phyloP scores from a whole-genome alignment of 2,329 filamentous ascomycete species.

The Diaporthe destruens region DNA sequence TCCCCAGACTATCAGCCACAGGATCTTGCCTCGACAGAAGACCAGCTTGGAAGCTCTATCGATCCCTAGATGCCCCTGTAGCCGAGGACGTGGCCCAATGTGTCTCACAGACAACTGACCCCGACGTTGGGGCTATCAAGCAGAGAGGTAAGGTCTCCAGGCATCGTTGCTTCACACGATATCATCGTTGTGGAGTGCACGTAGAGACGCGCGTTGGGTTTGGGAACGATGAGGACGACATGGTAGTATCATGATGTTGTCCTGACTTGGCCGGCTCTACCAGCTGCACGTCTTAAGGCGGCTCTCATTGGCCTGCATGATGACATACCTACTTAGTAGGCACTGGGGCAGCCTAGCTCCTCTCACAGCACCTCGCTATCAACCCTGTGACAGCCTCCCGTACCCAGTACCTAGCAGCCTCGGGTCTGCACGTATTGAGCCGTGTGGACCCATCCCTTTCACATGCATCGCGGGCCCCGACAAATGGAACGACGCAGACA shows the following conservation, averaged over 20 bases:
- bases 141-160: slow-evolving; percentile 29
- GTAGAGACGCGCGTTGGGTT: slow-evolving; percentile 16
- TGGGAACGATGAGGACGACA: not conserved
- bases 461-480: slow-evolving; percentile 33
- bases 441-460: slow-evolving; percentile 35
- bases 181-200: slow-evolving; percentile 15
- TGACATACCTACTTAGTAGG: not conserved
- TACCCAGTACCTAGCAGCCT: slow-evolving; percentile 9
- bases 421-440: slow-evolving; percentile 35
- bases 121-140: slow-evolving; percentile 65
- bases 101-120: slow-evolving; percentile 53
- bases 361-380: not conserved
- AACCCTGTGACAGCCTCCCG: not conserved
- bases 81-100: slow-evolving; percentile 46
- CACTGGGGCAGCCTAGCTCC: not conserved
- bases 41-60: not conserved
- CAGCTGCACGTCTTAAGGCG: slow-evolving; percentile 6
- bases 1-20: not conserved
- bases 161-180: slow-evolving; percentile 30
- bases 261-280: not conserved
- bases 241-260: not conserved
- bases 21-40: not conserved
- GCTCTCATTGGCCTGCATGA: slow-evolving; percentile 28
- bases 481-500: not conserved
- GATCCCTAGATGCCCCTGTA: slow-evolving; percentile 42